Percentiles rank a stretch among this genome's conserved stretches.
These are phyloP conservation scores for Colletotrichum viniferum DNA, from an alignment of 2,329 filamentous ascomycete species.

Conservation along the genomic window DNA sequence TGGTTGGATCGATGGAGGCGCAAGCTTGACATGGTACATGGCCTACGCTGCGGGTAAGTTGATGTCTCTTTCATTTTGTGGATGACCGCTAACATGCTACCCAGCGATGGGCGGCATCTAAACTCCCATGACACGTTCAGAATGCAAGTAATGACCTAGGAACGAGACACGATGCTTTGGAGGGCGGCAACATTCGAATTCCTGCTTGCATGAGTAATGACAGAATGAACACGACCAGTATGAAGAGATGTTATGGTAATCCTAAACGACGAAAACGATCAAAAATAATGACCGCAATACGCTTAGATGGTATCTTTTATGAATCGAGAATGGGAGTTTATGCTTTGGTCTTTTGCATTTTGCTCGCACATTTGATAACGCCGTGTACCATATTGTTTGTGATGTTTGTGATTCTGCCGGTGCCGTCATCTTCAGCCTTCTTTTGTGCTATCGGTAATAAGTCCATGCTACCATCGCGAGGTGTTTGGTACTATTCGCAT, in stretches of 20 bases:
- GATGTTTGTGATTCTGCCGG: not conserved
- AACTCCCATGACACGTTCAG: not conserved
- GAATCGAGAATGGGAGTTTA: not conserved
- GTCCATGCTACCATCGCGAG: not conserved
- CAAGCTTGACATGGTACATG: constrained; percentile 84
- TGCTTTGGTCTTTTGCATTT: not conserved
- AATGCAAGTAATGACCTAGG: not conserved
- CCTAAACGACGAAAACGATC: not conserved
- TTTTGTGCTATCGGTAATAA: not conserved
- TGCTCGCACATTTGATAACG: not conserved
- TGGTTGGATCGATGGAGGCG: constrained; percentile 79
- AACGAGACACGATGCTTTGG: not conserved
- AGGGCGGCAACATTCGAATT: not conserved
- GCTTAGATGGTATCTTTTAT: not conserved
- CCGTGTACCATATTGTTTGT: not conserved
- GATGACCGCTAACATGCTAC: not conserved
- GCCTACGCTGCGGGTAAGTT: constrained; percentile 76
- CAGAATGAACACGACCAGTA: not conserved
- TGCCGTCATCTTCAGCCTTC: not conserved
- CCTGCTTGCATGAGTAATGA: not conserved
- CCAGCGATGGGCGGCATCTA: constrained; percentile 26
- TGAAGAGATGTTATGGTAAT: not conserved
- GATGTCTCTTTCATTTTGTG: no score
- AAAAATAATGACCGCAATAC: not conserved
- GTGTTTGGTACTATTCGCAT: not conserved